Evolutionary conservation across 2,329 filamentous ascomycete species (phyloP).

Genomic region (Stachybotrys echinatus): DNA sequence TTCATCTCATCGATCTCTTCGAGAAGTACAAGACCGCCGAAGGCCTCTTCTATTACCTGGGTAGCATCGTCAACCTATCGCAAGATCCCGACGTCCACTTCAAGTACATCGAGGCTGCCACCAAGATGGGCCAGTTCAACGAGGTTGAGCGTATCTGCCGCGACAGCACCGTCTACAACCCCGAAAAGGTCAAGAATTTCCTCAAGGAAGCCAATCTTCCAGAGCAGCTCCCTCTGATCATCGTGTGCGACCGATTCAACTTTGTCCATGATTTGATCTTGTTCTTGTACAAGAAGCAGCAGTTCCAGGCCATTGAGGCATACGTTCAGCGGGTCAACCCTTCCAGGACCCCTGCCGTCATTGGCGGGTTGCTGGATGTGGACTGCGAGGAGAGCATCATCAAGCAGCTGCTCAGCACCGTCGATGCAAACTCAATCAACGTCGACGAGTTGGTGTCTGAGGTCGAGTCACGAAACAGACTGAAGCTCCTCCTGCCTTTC

Average conservation of each 20-base stretch:
- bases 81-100: conserved; percentile 95
- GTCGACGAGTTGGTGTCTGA: conserved; percentile 92
- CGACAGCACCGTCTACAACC: conserved; percentile 84
- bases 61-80: conserved; percentile 94
- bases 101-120: conserved; percentile 98
- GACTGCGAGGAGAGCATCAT: conserved; percentile 97
- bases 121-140: conserved; percentile 85
- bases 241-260: conserved; percentile 98
- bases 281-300: conserved; percentile 97
- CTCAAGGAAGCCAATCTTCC: conserved; percentile 89
- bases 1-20: conserved; percentile 82
- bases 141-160: conserved; percentile 97
- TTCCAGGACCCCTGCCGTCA: conserved; percentile 80
- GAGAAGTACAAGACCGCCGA: conserved; percentile 98
- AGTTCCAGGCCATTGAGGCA: conserved; percentile 97
- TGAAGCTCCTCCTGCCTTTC: conserved; percentile 95
- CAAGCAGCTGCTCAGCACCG: conserved; percentile 81
- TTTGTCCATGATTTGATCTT: conserved; percentile 96
- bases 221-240: conserved; percentile 93
- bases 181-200: conserved; percentile 98
- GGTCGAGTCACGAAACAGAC: conserved; percentile 91
- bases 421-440: conserved; percentile 78
- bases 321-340: conserved; percentile 98
- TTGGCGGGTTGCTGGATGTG: conserved; percentile 90
- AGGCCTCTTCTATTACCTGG: conserved; percentile 96